Percentiles rank a stretch among this genome's conserved stretches.
Conservation (phyloP, 768 basidiomycete species). For the Kwoniella sp. region DNA sequence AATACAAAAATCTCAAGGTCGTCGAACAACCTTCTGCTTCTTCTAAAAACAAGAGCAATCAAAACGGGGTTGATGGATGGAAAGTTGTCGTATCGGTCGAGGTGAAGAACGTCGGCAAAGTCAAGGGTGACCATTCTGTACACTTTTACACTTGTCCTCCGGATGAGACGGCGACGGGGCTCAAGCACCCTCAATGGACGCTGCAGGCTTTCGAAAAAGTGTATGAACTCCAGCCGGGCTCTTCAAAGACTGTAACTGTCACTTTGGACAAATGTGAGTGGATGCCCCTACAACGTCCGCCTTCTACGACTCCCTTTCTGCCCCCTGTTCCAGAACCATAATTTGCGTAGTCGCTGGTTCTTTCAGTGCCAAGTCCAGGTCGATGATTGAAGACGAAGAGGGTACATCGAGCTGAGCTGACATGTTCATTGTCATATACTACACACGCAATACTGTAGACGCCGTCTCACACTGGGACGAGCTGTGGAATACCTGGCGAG, state of each 20-base stretch:
- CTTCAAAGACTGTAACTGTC: constrained; percentile 47
- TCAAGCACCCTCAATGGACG: constrained; percentile 39
- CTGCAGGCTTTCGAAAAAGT: constrained; percentile 63
- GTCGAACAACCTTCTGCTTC: constrained; percentile 28
- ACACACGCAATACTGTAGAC: too few species aligned
- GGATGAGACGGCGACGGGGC: constrained; percentile 29
- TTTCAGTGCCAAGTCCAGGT: too few species aligned
- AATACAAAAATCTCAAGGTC: constrained; percentile 61
- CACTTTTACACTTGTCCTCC: constrained; percentile 65
- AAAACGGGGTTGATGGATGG: constrained; percentile 32
- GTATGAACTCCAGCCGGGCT: constrained; percentile 52
- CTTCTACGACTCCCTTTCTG: background rate
- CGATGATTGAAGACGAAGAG: too few species aligned
- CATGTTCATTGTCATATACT: too few species aligned
- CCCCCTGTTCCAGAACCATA: too few species aligned
- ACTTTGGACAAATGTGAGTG: constrained; percentile 54
- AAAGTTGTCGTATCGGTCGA: constrained; percentile 34
- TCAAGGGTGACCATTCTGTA: constrained; percentile 66
- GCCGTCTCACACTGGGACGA: constrained; percentile 52
- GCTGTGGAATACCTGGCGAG: constrained; percentile 35
- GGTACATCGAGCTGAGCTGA: too few species aligned
- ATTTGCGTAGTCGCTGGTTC: too few species aligned
- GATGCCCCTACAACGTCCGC: too few species aligned
- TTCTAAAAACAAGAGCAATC: too few species aligned
- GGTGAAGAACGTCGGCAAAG: constrained; percentile 64